These are phyloP conservation scores for Botrytis deweyae DNA, from an alignment of 2,329 filamentous ascomycete genomes.

Conservation along the genomic window DNA sequence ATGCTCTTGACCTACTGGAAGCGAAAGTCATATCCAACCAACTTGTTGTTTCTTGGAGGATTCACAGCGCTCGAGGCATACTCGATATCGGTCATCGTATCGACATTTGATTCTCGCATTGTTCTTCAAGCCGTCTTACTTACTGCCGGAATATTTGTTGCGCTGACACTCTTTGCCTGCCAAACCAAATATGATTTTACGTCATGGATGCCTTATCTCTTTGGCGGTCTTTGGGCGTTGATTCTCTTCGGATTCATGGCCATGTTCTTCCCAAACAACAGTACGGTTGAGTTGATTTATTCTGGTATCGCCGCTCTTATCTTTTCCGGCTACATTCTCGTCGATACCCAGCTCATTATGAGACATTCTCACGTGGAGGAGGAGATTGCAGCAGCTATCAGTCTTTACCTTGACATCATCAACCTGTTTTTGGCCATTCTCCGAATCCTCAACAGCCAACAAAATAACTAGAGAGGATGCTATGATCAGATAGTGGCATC, in stretches of 20 bases:
- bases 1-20: conserved; percentile 93
- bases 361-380: conserved; percentile 96
- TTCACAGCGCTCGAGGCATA: conserved; percentile 95
- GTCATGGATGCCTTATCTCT: conserved; percentile 92
- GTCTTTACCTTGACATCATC: conserved; percentile 92
- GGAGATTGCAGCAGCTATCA: conserved; percentile 94
- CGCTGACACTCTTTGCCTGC: conserved; percentile 85
- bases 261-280: conserved; percentile 81
- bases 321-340: conserved; percentile 92
- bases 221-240: conserved; percentile 84
- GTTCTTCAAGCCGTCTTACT: conserved; percentile 89
- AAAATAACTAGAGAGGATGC: conserved; percentile 69
- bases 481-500: conserved; percentile 8
- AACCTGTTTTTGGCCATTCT: conserved; percentile 96
- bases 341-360: conserved; percentile 95
- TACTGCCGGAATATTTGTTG: conserved; percentile 78
- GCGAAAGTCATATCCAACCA: conserved; percentile 90
- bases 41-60: conserved; percentile 84
- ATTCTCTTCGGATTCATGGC: conserved; percentile 92
- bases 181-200: conserved; percentile 99
- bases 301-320: conserved; percentile 78
- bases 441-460: conserved; percentile 89
- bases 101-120: conserved; percentile 79
- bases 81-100: conserved; percentile 86
- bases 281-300: conserved; percentile 81